Evolutionary conservation across 169 alveolate species (phyloP), one percentile per base, ranked within the genome.

Genomic region (Eimeria praecox): DNA sequence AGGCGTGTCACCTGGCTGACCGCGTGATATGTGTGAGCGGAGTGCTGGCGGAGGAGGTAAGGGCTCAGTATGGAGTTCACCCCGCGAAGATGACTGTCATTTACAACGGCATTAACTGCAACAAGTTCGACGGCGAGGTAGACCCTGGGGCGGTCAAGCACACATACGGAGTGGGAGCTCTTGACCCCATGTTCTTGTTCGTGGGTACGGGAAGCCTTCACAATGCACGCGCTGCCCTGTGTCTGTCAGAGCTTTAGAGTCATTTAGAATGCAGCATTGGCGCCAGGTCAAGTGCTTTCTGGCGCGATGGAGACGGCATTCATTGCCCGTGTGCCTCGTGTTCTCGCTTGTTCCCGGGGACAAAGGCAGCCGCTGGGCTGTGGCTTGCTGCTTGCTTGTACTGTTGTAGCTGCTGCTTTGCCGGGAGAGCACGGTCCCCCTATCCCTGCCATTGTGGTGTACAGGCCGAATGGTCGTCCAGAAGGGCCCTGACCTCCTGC

Each of bases 11-110:
- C 86, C 75, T 97, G 54, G 97, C 98, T n/a, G 97, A 97, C 90
- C 96, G 98, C 5, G 96, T 97, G 59, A 97, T 97, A 49, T 97
- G 98, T 75, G 98, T 97, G 49, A 95, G 97, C 38, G 98, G 98
- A 4, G 98, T 97, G 52, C 69, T 97, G 92, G 96, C 97, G 52
- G 97, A 97, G 90, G 98, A 97, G 92, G 98, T 91, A 42, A 92
- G 95, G 78, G 95, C 92, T 16, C 95, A 91, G 93, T 95, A 90
- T 77, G 97, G 97, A 18, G 86, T 97, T 10, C 96, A 97, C 66
- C 95, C 95, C 44, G 95, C 69, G 85, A 96, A 97, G 88, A 96
- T 96, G 78, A 90, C 95, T 52, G 96, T 94, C 24, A 95, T 96
- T 46, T 96, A 96, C 71, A 97, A 96, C 71, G 97, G 97, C 73